Conservation (phyloP, 225 moss, liverwort and hornwort genomes). For the Marchantia polymorpha region DNA sequence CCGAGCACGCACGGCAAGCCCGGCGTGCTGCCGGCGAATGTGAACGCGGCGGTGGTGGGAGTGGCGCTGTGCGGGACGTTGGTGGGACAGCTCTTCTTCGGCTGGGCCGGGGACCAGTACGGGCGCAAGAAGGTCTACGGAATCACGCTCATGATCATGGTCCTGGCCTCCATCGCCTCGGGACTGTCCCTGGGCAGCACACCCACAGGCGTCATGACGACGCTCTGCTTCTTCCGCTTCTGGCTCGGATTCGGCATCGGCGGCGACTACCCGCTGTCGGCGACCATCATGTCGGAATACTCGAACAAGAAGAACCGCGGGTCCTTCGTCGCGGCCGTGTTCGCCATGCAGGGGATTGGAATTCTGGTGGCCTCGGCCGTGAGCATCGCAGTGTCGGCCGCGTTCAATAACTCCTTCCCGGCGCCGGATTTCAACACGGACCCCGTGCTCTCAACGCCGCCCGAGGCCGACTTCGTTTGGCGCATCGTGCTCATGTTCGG, state of each 20-base stretch:
- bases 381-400: conserved; percentile 41
- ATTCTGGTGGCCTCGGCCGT: conserved; percentile 49
- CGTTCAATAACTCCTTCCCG: conserved; percentile 28
- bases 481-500: conserved; percentile 33
- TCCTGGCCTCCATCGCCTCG: conserved; percentile 34
- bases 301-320: conserved; percentile 57
- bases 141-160: conserved; percentile 37
- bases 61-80: conserved; percentile 67
- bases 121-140: conserved; percentile 44
- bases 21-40: conserved; percentile 53
- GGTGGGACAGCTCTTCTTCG: conserved; percentile 64
- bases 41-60: conserved; percentile 55
- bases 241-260: conserved; percentile 69
- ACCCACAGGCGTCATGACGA: conserved; percentile 42
- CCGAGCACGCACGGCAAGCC: conserved; percentile 24
- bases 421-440: conserved; percentile 38
- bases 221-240: conserved; percentile 51
- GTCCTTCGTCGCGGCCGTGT: conserved; percentile 63
- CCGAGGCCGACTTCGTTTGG: conserved; percentile 32
- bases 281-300: conserved; percentile 60
- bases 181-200: conserved; percentile 49
- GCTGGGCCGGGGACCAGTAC: conserved; percentile 59
- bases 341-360: conserved; percentile 68
- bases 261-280: conserved; percentile 52
- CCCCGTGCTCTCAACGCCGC: conserved; percentile 25